These are phyloP conservation scores for Exophiala sp. DNA, from an alignment of 2,329 filamentous ascomycete species.

Conservation along the genomic window DNA sequence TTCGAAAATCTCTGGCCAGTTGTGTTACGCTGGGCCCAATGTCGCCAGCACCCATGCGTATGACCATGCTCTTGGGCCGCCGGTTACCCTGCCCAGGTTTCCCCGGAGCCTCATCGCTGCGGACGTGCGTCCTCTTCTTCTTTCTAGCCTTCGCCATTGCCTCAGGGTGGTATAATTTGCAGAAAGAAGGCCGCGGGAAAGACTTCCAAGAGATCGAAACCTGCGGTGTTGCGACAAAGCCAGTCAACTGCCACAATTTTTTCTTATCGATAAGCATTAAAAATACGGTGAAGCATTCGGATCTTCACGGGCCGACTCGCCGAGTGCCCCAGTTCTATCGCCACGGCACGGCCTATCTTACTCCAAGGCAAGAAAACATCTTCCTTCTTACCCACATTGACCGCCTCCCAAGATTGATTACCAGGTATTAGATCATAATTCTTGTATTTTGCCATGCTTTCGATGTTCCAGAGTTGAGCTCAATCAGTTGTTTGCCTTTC, in stretches of 20 bases:
- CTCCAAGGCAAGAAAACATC: no score
- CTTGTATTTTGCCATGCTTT: no score
- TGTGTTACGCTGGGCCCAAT: constrained; percentile 89
- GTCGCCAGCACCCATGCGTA: constrained; percentile 90
- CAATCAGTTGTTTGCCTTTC: no score
- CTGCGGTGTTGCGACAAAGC: no score
- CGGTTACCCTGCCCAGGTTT: constrained; percentile 61
- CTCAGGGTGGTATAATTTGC: constrained; percentile 28
- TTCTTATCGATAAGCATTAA: constrained; percentile 12
- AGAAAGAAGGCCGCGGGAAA: not conserved
- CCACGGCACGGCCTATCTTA: no score
- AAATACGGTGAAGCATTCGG: not conserved
- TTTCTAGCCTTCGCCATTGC: constrained; percentile 74
- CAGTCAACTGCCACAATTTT: not conserved
- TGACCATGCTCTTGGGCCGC: constrained; percentile 94
- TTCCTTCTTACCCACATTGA: no score
- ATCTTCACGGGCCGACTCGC: not conserved
- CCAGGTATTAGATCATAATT: no score
- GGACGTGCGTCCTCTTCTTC: constrained; percentile 85
- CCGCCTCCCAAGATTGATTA: no score
- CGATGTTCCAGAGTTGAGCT: no score
- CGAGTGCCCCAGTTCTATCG: not conserved
- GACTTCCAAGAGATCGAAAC: no score
- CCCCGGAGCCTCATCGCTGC: constrained; percentile 59
- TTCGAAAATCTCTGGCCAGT: constrained; percentile 82